Conservation (phyloP, 2,329 filamentous ascomycete genomes). For the Aquanectria penicillioides region DNA sequence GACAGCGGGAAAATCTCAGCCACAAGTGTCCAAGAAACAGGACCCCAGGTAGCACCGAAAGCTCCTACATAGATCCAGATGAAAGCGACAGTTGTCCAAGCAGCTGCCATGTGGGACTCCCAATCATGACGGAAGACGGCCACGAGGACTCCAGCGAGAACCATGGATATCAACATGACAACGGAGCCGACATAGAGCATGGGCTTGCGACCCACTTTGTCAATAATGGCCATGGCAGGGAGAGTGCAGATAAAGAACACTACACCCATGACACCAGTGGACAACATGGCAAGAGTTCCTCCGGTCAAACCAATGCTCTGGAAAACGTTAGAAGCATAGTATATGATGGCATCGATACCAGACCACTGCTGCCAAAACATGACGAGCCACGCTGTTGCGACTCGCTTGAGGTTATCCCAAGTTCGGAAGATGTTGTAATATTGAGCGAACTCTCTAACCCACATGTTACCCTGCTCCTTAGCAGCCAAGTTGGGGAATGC, state of each 20-base stretch:
- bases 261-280: constrained; percentile 77
- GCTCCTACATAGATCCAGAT: constrained; percentile 62
- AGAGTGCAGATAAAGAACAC: constrained; percentile 65
- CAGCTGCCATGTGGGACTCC: constrained; percentile 47
- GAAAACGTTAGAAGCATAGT: constrained; percentile 66
- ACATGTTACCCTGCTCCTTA: constrained; percentile 53
- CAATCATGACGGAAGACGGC: constrained; percentile 50
- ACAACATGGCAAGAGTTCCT: constrained; percentile 68
- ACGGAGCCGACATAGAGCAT: constrained; percentile 50
- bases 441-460: constrained; percentile 58
- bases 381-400: constrained; percentile 70
- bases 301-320: constrained; percentile 69
- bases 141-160: constrained; percentile 53
- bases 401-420: constrained; percentile 67
- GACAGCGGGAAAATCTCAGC: constrained; percentile 58
- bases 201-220: constrained; percentile 53
- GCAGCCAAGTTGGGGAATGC: constrained; percentile 59
- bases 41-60: constrained; percentile 55
- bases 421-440: constrained; percentile 50
- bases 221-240: constrained; percentile 50
- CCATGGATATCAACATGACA: constrained; percentile 51
- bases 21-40: constrained; percentile 59
- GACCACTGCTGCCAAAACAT: constrained; percentile 67
- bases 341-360: constrained; percentile 54
- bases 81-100: constrained; percentile 50